Percentiles rank a stretch among this genome's conserved stretches.
These are phyloP conservation scores for Rhododendron ferrugineum DNA, from an alignment of 148 eudicot genomes.

Conservation along the genomic window DNA sequence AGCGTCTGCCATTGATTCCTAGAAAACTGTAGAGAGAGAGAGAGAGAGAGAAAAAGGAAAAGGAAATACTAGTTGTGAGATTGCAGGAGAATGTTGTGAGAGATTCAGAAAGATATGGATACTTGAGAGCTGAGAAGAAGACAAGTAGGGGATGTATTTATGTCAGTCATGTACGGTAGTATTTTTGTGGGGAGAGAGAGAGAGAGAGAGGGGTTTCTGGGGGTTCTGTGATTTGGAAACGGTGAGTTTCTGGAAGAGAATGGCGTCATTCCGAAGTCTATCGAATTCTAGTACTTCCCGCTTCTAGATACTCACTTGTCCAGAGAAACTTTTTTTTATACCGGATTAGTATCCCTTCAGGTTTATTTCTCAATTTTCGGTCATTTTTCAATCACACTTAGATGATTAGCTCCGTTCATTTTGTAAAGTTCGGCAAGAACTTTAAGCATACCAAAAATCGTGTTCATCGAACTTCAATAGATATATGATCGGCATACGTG, in stretches of 20 bases:
- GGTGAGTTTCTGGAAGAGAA: neutral
- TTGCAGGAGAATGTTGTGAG: neutral
- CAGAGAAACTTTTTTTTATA: too few relatives aligned
- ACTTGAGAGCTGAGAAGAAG: neutral
- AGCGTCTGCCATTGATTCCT: neutral
- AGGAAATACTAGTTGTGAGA: neutral
- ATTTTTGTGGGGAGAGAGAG: neutral
- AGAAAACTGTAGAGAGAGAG: neutral
- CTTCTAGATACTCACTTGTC: too few relatives aligned
- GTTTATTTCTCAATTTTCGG: too few relatives aligned
- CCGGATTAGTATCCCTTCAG: too few relatives aligned
- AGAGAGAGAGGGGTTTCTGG: neutral
- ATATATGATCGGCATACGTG: too few relatives aligned
- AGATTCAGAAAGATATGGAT: neutral
- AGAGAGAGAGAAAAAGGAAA: neutral
- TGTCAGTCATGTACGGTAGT: neutral
- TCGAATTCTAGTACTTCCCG: neutral
- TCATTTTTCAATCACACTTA: too few relatives aligned
- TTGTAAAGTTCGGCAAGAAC: too few relatives aligned
- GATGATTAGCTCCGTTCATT: too few relatives aligned
- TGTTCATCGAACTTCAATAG: too few relatives aligned
- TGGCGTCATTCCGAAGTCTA: neutral
- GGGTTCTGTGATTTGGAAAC: neutral
- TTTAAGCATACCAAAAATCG: too few relatives aligned
- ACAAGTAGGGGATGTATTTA: neutral